Evolutionary conservation across 129 eudicot species (phyloP).

Genomic region (Pittosporum tobira): DNA sequence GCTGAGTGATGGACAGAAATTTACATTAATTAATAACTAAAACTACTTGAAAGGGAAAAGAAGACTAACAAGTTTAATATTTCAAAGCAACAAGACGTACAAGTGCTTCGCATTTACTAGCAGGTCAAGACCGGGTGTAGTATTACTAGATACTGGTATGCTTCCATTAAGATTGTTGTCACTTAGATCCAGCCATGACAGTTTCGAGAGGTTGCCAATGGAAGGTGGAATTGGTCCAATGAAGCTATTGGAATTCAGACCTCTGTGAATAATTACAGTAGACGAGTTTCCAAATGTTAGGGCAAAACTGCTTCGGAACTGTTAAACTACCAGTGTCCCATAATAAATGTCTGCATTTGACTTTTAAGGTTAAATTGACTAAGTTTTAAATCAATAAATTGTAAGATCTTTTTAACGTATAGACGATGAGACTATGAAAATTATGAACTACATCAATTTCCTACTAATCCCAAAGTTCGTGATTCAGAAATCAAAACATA

Average conservation of each 20-base stretch:
- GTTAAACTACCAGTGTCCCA: no score
- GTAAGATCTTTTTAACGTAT: no score
- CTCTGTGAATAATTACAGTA: no score
- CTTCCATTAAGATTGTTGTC: constrained; percentile 57
- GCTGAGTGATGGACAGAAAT: constrained; percentile 32
- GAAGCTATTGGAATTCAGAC: constrained; percentile 59
- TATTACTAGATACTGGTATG: constrained; percentile 60
- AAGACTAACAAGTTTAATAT: neutral
- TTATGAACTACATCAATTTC: no score
- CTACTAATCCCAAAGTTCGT: no score
- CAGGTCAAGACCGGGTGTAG: constrained; percentile 58
- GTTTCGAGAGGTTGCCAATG: constrained; percentile 47
- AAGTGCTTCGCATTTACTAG: constrained; percentile 61
- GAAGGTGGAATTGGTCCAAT: constrained; percentile 64
- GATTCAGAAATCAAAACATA: no score
- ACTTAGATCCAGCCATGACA: constrained; percentile 85
- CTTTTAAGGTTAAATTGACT: no score
- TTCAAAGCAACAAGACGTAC: constrained; percentile 33
- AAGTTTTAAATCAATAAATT: no score
- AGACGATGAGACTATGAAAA: no score
- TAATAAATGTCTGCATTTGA: no score
- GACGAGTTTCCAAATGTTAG: no score
- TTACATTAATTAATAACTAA: neutral
- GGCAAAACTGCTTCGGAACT: no score
- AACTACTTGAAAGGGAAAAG: neutral